Evolutionary conservation across 345 rosid species (phyloP).

Genomic region (Gossypioides kirkii): DNA sequence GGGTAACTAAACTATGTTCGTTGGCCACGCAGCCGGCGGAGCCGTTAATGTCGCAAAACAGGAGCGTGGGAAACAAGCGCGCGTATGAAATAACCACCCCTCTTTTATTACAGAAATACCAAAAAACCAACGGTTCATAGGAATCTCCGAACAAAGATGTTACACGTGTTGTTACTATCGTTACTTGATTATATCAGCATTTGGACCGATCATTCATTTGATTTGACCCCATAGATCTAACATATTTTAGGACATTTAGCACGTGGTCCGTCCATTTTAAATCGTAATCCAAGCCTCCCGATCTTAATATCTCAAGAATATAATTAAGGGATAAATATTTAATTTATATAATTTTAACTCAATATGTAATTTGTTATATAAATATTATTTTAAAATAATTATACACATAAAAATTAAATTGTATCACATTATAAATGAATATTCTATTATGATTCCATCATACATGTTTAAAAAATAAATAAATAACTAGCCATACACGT

Average conservation of each 20-base stretch:
- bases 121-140: background rate
- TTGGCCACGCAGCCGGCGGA: background rate
- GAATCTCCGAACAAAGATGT: background rate
- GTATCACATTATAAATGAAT: too few species aligned
- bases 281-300: background rate
- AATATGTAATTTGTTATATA: too few species aligned
- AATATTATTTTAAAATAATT: too few species aligned
- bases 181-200: background rate
- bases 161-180: background rate
- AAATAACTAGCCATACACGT: background rate
- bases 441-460: too few species aligned
- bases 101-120: background rate
- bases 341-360: too few species aligned
- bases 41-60: background rate
- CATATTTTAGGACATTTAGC: background rate
- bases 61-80: background rate
- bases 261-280: background rate
- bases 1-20: background rate
- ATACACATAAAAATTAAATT: too few species aligned
- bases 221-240: background rate
- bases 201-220: background rate
- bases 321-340: too few species aligned
- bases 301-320: too few species aligned
- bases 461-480: too few species aligned
- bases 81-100: background rate